phyloP scores from a whole-genome alignment of 768 basidiomycete genomes.

The Phallus indusiatus region DNA sequence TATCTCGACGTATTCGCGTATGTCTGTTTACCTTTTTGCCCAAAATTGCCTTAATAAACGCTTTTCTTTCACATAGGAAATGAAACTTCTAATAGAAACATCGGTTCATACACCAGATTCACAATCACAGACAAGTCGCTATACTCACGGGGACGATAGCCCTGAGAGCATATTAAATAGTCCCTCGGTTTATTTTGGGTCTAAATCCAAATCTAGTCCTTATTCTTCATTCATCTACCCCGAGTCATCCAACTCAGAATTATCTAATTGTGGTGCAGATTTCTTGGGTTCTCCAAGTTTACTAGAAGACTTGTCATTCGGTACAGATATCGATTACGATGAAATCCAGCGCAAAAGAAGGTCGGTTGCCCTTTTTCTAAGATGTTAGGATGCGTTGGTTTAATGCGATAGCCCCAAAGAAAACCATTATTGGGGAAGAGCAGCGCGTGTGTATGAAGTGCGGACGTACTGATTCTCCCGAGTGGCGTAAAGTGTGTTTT shows the following conservation, averaged over 20 bases:
- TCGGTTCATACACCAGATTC: background rate
- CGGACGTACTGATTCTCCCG: conserved; percentile 91
- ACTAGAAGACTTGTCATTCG: background rate
- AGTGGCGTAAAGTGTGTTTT: conserved; percentile 77
- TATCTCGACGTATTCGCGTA: conserved; percentile 43
- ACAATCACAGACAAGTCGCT: background rate
- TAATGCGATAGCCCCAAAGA: conserved; percentile 28
- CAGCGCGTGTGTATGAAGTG: conserved; percentile 88
- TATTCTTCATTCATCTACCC: background rate
- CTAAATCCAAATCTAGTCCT: background rate
- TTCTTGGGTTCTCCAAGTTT: background rate
- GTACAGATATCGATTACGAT: conserved; percentile 32
- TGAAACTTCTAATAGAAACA: background rate
- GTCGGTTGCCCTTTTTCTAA: conserved; percentile 21
- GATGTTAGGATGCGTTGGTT: too few species aligned
- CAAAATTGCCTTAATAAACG: background rate
- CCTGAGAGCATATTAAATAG: background rate
- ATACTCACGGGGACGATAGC: background rate
- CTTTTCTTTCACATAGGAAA: background rate
- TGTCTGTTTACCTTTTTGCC: background rate
- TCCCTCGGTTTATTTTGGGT: background rate
- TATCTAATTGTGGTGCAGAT: background rate
- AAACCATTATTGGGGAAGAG: conserved; percentile 37
- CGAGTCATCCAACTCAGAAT: background rate
- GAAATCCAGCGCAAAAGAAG: conserved; percentile 57